Base-by-base conservation (phyloP, 345 rosid species). In the Noccaea bulbosa region DNA sequence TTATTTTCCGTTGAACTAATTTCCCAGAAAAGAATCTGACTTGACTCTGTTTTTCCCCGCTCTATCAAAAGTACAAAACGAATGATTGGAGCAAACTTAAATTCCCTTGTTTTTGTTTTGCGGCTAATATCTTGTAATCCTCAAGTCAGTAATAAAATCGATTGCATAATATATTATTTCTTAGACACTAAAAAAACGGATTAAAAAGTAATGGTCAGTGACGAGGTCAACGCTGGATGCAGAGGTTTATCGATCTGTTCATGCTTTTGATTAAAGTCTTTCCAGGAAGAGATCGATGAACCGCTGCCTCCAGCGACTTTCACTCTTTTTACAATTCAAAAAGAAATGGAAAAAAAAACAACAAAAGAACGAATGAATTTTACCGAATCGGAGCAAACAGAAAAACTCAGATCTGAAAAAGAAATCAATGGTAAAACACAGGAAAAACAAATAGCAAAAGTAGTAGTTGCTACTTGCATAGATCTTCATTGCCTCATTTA, bases 221-320 rank as follows among this genome's bases (percentile, higher is more conserved):
- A 57, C 56, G 53, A 74, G 68, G 74, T n/a, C 76, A 83, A 80
- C 88, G 75, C 87, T 88, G 95, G 98, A 92, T 92, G 98, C 98
- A 92, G 98, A 92, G 98, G 98, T 92, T 92, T 92, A 89, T 92
- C 98, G 96, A 92, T 86, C 96, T 77, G 79, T 89, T 92, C 98
- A 76, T 88, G 92, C 80, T 73, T 75, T 76, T 22, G 0, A 63
- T 45, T 61, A 20, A 20, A 20, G 22, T 50, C 30, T 39, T 67
- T 64, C 62, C 92, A 92, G 78, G 92, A 92, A 88, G 81, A 84
- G 96, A 92, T 92, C 96, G 96, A 92, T 92, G 88, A 92, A 92
- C 98, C 92, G 91, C 98, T 92, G 98, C 94, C 88, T 92, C 98
- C 96, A 89, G 87, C 74, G 92, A 84, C 83, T 77, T 80, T 81